Conservation (phyloP, 768 basidiomycete species). For the Rossbeevera mucosa region DNA sequence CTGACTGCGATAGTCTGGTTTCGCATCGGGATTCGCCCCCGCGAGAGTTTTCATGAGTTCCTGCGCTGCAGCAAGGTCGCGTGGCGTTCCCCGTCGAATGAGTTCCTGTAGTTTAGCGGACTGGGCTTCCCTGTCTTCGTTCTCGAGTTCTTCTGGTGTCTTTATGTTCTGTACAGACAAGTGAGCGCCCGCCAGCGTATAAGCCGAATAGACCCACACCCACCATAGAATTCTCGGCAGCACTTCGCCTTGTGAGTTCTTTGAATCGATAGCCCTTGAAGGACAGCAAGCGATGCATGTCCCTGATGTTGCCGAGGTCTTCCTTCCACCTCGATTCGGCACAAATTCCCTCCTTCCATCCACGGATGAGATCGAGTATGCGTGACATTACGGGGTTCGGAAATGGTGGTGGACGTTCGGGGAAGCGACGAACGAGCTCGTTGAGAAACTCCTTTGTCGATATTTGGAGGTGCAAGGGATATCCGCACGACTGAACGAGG, state of each 20-base stretch:
- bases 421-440: slow-evolving; percentile 95
- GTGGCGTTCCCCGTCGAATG: slow-evolving; percentile 91
- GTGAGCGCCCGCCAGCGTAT: neutral
- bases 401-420: slow-evolving; percentile 94
- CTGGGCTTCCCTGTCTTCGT: slow-evolving; percentile 92
- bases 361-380: slow-evolving; percentile 87
- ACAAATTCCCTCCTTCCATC: slow-evolving; percentile 95
- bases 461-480: slow-evolving; percentile 95
- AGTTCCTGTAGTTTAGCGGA: slow-evolving; percentile 98
- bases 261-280: slow-evolving; percentile 91
- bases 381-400: slow-evolving; percentile 93
- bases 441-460: slow-evolving; percentile 97
- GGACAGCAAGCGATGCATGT: slow-evolving; percentile 91
- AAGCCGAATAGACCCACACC: neutral
- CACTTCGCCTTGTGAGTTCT: slow-evolving; percentile 34
- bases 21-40: slow-evolving; percentile 91
- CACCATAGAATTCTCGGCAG: slow-evolving; percentile 22
- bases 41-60: slow-evolving; percentile 49
- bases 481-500: slow-evolving; percentile 93
- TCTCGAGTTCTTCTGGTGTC: slow-evolving; percentile 92
- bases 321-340: slow-evolving; percentile 88
- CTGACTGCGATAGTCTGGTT: slow-evolving; percentile 90
- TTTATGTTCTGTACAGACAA: slow-evolving; percentile 67
- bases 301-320: slow-evolving; percentile 92
- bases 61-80: slow-evolving; percentile 92